These are phyloP conservation scores for Psilocybe tampanensis DNA, from an alignment of 768 basidiomycete species.

Conservation along the genomic window DNA sequence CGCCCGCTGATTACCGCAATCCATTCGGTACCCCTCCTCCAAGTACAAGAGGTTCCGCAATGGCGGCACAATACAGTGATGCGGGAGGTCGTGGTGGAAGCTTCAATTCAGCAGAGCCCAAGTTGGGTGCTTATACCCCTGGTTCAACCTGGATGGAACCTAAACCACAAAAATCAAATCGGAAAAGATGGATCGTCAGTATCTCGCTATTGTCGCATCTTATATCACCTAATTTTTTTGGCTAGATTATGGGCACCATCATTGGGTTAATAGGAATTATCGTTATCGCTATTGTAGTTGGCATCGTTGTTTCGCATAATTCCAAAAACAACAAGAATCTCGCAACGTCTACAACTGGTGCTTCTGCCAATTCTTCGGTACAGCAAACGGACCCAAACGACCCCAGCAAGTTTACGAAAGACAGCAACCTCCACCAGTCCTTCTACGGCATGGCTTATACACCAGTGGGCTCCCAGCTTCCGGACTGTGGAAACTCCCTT, in stretches of 20 bases:
- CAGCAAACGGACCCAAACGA: conserved; percentile 52
- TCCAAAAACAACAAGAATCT: conserved; percentile 29
- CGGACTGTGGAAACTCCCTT: conserved; percentile 62
- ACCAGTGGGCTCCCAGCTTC: conserved; percentile 71
- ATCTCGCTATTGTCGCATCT: background rate
- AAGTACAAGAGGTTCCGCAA: conserved; percentile 14
- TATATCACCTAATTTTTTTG: background rate
- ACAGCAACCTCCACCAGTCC: conserved; percentile 65
- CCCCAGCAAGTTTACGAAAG: conserved; percentile 77
- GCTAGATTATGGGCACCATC: conserved; percentile 50
- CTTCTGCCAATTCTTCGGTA: conserved; percentile 17
- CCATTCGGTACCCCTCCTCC: conserved; percentile 9
- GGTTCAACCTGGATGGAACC: conserved; percentile 21
- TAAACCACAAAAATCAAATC: conserved; percentile 18
- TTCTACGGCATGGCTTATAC: conserved; percentile 93
- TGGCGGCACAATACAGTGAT: conserved; percentile 12
- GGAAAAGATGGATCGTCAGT: conserved; percentile 29
- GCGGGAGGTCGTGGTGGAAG: conserved; percentile 2
- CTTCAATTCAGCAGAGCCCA: conserved; percentile 15
- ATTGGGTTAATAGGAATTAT: conserved; percentile 41
- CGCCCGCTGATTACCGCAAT: conserved; percentile 3
- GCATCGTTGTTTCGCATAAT: conserved; percentile 54
- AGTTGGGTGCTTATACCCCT: conserved; percentile 20
- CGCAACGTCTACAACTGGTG: conserved; percentile 11
- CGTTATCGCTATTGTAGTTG: conserved; percentile 55